Base-by-base conservation (phyloP, 2,329 filamentous ascomycete species). In the Pochonia chlamydosporia region DNA sequence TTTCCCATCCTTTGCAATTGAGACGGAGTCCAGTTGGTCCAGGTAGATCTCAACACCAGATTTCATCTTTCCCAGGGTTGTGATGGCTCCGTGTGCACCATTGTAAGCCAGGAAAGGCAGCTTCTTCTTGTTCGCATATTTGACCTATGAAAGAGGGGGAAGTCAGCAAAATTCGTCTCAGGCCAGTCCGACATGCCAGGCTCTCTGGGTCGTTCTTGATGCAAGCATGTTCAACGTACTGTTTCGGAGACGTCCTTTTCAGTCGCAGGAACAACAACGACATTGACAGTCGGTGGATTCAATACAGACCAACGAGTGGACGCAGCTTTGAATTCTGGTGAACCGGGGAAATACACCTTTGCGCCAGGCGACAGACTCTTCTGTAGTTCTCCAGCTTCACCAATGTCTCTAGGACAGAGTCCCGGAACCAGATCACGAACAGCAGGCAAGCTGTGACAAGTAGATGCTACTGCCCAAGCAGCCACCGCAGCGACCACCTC, bases 31-130 rank as follows among this genome's bases (percentile, higher is more conserved):
- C 25, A 80, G 54, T 49, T 72, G 64, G 40, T 60, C 57, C 50
- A 80, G 49, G 44, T 66, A 70, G 45, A 81, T 79, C 51, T 72
- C 68, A 14, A 80, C 72, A 4, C 76, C 77, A 44, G 66, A 59
- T 4, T 71, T 54, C 66, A 79, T 73, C 33, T 60, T 65, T 0
- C 70, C 73, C 2, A 80, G 54, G 0, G 73, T 75, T 35, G 66
- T 74, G 40, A 75, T 64, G 3, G 72, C 63, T 3, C 76, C 78
- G 48, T 82, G 78, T 2, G 64, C 69, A 13, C 74, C 73, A 54
- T 75, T 78, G 56, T 66, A 72, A 1, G 75, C 70, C 3, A 82
- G 68, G 51, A 81, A 78, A 0, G 76, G 74, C 3, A 78, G 48
- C 2, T 64, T 54, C 40, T 68, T 59, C 31, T 64, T 54, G 52